Conservation (phyloP, 768 basidiomycete species). For the Asterophora lycoperdoides region DNA sequence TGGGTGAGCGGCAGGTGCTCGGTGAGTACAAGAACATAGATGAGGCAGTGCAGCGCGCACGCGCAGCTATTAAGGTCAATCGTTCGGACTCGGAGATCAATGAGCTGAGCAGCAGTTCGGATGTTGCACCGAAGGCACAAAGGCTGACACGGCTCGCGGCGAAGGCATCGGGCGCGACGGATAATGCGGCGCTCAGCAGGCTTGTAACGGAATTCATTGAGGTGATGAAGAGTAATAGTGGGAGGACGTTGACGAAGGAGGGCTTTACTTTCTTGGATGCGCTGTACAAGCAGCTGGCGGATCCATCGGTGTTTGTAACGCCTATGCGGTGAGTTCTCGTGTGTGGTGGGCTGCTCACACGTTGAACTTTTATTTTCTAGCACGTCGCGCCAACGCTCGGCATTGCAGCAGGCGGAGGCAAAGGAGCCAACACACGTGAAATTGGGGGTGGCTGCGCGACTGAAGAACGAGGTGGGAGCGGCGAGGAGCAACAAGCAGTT, state of each 20-base stretch:
- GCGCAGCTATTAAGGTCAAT: constrained; percentile 25
- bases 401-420: constrained; percentile 35
- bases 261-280: constrained; percentile 68
- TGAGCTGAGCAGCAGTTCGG: constrained; percentile 44
- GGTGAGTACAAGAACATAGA: constrained; percentile 48
- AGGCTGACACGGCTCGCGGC: constrained; percentile 46
- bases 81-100: constrained; percentile 31
- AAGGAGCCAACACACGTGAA: constrained; percentile 51
- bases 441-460: constrained; percentile 52
- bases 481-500: constrained; percentile 54
- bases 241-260: constrained; percentile 63
- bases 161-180: constrained; percentile 40
- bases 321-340: constrained; percentile 45
- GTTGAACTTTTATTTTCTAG: background rate
- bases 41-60: constrained; percentile 32
- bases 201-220: constrained; percentile 58
- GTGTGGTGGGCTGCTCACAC: constrained; percentile 1
- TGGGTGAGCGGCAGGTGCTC: constrained; percentile 43
- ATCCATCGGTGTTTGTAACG: constrained; percentile 56
- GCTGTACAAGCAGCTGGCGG: constrained; percentile 64
- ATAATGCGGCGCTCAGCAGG: constrained; percentile 51
- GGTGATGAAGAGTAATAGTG: constrained; percentile 60
- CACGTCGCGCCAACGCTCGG: constrained; percentile 28
- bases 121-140: constrained; percentile 46
- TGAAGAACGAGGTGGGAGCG: constrained; percentile 48